phyloP scores from a whole-genome alignment of 1,139 yeast genomes.

The Kodamaea derodonti region DNA sequence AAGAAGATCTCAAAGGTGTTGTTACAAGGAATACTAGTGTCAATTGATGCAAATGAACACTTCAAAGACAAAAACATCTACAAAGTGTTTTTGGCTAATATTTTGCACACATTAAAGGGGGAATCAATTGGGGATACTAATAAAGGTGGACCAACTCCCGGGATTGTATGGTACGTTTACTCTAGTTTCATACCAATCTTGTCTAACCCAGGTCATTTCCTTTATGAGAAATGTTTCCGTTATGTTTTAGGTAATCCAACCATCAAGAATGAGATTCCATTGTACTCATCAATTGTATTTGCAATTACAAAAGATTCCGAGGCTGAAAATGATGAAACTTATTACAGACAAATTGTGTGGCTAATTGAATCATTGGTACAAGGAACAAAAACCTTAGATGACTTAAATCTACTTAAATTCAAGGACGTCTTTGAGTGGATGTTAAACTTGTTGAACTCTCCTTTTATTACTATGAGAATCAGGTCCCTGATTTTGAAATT shows the following conservation, averaged over 20 bases:
- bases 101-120: constrained; percentile 45
- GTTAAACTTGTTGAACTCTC: constrained; percentile 51
- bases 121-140: too few species aligned
- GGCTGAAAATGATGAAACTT: constrained; percentile 45
- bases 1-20: constrained; percentile 30
- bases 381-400: constrained; percentile 45
- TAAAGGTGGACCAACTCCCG: constrained; percentile 6
- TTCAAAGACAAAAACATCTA: constrained; percentile 60
- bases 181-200: constrained; percentile 55
- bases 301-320: constrained; percentile 30
- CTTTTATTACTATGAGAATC: constrained; percentile 40
- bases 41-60: constrained; percentile 20
- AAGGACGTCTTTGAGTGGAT: constrained; percentile 66
- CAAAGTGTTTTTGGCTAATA: constrained; percentile 57
- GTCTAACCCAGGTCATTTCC: constrained; percentile 62
- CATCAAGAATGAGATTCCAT: constrained; percentile 62
- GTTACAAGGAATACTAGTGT: constrained; percentile 39
- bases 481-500: constrained; percentile 39
- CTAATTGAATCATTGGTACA: constrained; percentile 46
- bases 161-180: constrained; percentile 37
- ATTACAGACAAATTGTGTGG: constrained; percentile 64
- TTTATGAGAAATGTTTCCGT: constrained; percentile 66
- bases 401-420: constrained; percentile 48
- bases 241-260: constrained; percentile 58
- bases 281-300: constrained; percentile 45